Percentiles rank a stretch among this genome's conserved stretches.
Conservation (phyloP, 1,139 yeast species). For the Suhomyces ambrosiae region DNA sequence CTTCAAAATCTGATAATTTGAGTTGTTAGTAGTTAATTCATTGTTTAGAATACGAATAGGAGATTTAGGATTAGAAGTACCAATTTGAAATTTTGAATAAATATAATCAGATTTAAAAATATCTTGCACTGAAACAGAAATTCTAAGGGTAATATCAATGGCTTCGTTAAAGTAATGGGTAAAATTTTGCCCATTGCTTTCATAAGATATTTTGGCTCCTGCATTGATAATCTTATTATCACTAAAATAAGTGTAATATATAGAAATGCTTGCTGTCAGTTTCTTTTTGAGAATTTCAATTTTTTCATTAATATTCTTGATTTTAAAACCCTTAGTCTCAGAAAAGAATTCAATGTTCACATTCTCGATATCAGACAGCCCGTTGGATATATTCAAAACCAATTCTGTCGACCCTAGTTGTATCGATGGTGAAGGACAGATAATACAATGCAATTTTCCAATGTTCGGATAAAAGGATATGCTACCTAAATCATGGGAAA, state of each 20-base stretch:
- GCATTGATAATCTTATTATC: slow-evolving; percentile 32
- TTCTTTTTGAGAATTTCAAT: slow-evolving; percentile 21
- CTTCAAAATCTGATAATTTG: slow-evolving; percentile 38
- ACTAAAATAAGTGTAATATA: slow-evolving; percentile 29
- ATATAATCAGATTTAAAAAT: slow-evolving; percentile 58
- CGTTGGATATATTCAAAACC: slow-evolving; percentile 25
- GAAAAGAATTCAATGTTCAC: slow-evolving; percentile 20
- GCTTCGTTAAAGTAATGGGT: slow-evolving; percentile 28
- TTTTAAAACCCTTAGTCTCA: slow-evolving; percentile 21
- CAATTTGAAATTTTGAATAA: slow-evolving; percentile 68
- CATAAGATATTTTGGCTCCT: slow-evolving; percentile 36
- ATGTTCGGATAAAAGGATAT: slow-evolving; percentile 21
- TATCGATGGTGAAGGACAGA: slow-evolving; percentile 20
- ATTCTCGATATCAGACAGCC: slow-evolving; percentile 18
- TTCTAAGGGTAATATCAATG: slow-evolving; percentile 53
- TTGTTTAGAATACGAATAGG: slow-evolving; percentile 60
- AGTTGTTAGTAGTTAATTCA: slow-evolving; percentile 38
- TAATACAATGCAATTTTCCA: slow-evolving; percentile 27
- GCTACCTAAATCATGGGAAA: too few species aligned
- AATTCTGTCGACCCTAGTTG: slow-evolving; percentile 24
- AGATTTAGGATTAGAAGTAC: slow-evolving; percentile 51
- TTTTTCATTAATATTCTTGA: slow-evolving; percentile 8
- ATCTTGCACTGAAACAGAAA: slow-evolving; percentile 79
- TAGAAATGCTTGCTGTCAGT: slow-evolving; percentile 15
- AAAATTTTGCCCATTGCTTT: slow-evolving; percentile 22